Evolutionary conservation across 2,329 filamentous ascomycete genomes (phyloP), one percentile per base, ranked within the genome.

Genomic region (Drechslerella dactyloides): DNA sequence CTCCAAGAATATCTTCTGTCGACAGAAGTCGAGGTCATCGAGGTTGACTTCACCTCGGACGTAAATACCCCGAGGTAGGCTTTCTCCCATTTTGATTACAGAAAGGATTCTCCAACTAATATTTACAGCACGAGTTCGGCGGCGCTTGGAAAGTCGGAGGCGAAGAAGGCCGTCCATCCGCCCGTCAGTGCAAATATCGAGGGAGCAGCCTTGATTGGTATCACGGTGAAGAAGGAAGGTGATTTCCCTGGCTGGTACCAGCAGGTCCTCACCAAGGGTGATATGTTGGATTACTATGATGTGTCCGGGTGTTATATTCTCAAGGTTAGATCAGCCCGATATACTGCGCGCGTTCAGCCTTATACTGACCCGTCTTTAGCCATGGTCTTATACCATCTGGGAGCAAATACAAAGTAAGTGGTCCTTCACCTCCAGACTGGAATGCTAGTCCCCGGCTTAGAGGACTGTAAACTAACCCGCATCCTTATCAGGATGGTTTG

Each of bases 271-370:
- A 88, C 93, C 78, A 99, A 99, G 85, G 91, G 91, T 77, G 91
- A 97, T 80, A 90, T 99, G 89, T 89, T 97, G 77, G 93, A 96
- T 78, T 99, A 97, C 85, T 97, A 97, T 78, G 90, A 96, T 82
- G 93, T 97, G 73, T 91, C 93, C n/a, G 91, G 93, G 54, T 97
- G 96, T 83, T 97, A 96, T 81, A 94, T 97, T 79, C 85, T 96
- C 80, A 93, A 91, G 88, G 83, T 83, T 75, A 74, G 70, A 63
- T 17, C 10, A 21, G 7, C 11, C 17, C 10, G 24, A 55, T 1
- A 35, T 35, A 5, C 2, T 4, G 10, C 13, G n/a, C 74, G 13
- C 15, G 8, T 8, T 46, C 57, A 52, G 61, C 15, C 15, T 6
- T 17, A 3, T 40, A 59, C 15, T 73, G 21, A 72, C 27, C 19